Conservation (phyloP, 352 stramenopile genomes). For the Globisporangium paroecandrum region DNA sequence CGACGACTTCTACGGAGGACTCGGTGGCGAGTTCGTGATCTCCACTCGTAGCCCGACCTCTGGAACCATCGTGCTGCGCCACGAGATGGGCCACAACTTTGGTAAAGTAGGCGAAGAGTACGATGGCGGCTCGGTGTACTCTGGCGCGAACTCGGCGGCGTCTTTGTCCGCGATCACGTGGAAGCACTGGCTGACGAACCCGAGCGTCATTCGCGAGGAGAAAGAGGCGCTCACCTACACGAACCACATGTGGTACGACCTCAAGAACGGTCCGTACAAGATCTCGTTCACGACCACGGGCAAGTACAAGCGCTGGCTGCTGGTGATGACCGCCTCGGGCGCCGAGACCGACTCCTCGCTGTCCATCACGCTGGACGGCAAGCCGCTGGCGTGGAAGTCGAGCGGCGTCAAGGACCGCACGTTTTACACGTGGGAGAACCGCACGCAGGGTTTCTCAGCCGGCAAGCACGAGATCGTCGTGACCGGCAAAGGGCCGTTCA, state of each 20-base stretch:
- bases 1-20: conserved; percentile 35
- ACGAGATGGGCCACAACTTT: conserved; percentile 45
- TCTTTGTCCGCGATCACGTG: conserved; percentile 12
- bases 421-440: conserved; percentile 26
- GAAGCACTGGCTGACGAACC: conserved; percentile 38
- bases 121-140: conserved; percentile 35
- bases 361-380: conserved; percentile 24
- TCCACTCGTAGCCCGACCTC: conserved; percentile 17
- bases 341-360: conserved; percentile 24
- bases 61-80: conserved; percentile 32
- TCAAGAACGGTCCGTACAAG: conserved; percentile 27
- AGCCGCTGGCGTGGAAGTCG: conserved; percentile 20
- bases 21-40: conserved; percentile 45
- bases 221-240: conserved; percentile 25
- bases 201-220: conserved; percentile 18
- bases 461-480: conserved; percentile 7
- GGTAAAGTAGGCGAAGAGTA: conserved; percentile 38
- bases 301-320: conserved; percentile 25
- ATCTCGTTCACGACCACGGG: conserved; percentile 32
- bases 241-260: conserved; percentile 37
- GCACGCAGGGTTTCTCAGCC: conserved; percentile 15
- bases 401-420: conserved; percentile 27
- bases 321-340: conserved; percentile 23
- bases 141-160: conserved; percentile 25
- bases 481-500: too few species aligned